phyloP scores from a whole-genome alignment of 2,329 filamentous ascomycete genomes.

The Dothidotthia symphoricarpi region DNA sequence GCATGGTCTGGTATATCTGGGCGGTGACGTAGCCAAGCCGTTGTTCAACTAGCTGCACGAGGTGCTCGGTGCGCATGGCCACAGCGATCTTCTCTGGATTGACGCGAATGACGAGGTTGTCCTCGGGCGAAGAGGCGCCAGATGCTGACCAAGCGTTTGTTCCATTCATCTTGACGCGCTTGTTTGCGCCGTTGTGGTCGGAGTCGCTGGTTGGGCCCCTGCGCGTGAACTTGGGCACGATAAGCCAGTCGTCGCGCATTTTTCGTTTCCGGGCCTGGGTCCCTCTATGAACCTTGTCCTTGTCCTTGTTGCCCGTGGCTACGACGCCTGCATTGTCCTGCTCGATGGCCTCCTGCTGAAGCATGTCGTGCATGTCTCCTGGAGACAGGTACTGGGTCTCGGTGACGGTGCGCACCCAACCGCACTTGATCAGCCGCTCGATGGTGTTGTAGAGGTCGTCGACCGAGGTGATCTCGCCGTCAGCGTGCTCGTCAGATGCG shows the following conservation, averaged over 20 bases:
- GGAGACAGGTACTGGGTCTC: slow-evolving; percentile 52
- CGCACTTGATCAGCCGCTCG: slow-evolving; percentile 57
- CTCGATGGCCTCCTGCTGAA: slow-evolving; percentile 62
- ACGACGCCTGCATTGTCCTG: slow-evolving; percentile 52
- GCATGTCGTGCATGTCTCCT: slow-evolving; percentile 56
- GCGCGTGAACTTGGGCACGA: slow-evolving; percentile 24
- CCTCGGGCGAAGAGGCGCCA: slow-evolving; percentile 47
- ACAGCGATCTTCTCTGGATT: slow-evolving; percentile 85
- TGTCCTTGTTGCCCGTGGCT: slow-evolving; percentile 64
- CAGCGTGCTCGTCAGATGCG: slow-evolving; percentile 10
- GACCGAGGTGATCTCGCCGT: slow-evolving; percentile 37
- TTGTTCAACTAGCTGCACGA: slow-evolving; percentile 70
- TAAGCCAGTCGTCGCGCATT: slow-evolving; percentile 45
- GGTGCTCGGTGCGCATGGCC: slow-evolving; percentile 73
- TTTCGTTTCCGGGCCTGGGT: slow-evolving; percentile 58
- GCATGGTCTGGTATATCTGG: slow-evolving; percentile 71
- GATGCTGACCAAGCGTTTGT: slow-evolving; percentile 13
- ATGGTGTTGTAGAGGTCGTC: slow-evolving; percentile 48
- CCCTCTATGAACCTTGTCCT: slow-evolving; percentile 59
- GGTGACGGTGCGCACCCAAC: slow-evolving; percentile 65
- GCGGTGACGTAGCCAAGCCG: slow-evolving; percentile 71
- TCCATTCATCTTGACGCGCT: slow-evolving; percentile 34
- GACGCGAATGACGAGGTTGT: slow-evolving; percentile 70
- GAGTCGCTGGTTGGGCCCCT: slow-evolving; percentile 19
- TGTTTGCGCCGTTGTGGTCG: slow-evolving; percentile 25